Conservation (phyloP, 352 stramenopile species). For the Elongisporangium anandrum region DNA sequence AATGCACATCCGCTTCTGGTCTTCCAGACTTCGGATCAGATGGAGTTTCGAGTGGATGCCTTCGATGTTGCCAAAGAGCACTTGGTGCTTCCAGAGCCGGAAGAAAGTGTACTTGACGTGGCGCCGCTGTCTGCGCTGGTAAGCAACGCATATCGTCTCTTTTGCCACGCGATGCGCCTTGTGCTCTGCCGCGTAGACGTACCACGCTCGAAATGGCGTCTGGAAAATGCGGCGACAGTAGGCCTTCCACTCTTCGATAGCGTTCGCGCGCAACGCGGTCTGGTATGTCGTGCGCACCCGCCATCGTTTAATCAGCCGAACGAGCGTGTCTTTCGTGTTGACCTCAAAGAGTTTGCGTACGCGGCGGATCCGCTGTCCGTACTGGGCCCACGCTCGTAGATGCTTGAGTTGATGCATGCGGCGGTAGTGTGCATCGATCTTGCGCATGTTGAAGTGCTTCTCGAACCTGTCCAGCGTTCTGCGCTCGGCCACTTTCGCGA, state of each 20-base stretch:
- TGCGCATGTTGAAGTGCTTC: slow-evolving; percentile 62
- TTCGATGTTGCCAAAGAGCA: slow-evolving; percentile 68
- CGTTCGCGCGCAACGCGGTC: slow-evolving; percentile 33
- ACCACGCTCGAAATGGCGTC: slow-evolving; percentile 73
- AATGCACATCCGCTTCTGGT: slow-evolving; percentile 76
- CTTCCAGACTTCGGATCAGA: slow-evolving; percentile 57
- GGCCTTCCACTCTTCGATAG: slow-evolving; percentile 53
- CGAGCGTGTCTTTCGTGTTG: slow-evolving; percentile 40
- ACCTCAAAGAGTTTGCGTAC: slow-evolving; percentile 65
- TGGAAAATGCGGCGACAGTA: slow-evolving; percentile 63
- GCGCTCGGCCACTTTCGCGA: slow-evolving; percentile 39
- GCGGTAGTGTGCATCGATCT: slow-evolving; percentile 63
- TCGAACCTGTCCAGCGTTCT: slow-evolving; percentile 65
- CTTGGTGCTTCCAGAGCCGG: slow-evolving; percentile 74
- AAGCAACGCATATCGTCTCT: slow-evolving; percentile 64
- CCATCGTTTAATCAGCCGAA: slow-evolving; percentile 40
- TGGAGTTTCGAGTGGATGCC: slow-evolving; percentile 61
- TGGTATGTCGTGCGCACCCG: slow-evolving; percentile 53
- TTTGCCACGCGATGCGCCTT: slow-evolving; percentile 40
- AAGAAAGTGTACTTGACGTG: slow-evolving; percentile 81
- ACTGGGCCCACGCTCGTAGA: slow-evolving; percentile 43
- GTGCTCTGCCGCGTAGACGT: slow-evolving; percentile 33
- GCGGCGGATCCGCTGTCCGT: slow-evolving; percentile 42
- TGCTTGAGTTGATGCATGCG: slow-evolving; percentile 45
- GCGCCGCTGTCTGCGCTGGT: slow-evolving; percentile 49